Percentiles rank a stretch among this genome's conserved stretches.
phyloP scores from a whole-genome alignment of 139 green algal species.

The Tetraselmis striata region DNA sequence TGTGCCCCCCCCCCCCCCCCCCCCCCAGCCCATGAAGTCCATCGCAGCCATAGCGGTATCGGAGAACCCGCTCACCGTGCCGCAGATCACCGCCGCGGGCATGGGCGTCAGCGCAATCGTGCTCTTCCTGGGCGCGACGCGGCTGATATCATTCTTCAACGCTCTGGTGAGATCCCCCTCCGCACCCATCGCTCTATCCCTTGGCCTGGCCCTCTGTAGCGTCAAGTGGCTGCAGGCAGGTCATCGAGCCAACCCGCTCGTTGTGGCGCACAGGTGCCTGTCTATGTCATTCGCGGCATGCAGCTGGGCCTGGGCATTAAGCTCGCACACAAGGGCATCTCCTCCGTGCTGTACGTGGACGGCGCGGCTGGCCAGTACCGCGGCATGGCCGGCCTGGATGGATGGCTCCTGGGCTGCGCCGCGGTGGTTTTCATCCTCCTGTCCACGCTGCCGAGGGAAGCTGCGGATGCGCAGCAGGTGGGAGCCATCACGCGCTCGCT shows the following conservation, averaged over 20 bases:
- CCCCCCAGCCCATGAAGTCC: conserved; percentile 76
- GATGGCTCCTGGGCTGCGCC: conserved; percentile 10
- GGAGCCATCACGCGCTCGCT: too few species aligned
- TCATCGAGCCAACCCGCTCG: too few species aligned
- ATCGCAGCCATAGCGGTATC: conserved; percentile 67
- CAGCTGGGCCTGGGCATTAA: conserved; percentile 66
- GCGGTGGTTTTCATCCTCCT: background rate
- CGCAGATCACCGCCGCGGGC: conserved; percentile 52
- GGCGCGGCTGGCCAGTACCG: background rate
- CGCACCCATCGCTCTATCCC: background rate
- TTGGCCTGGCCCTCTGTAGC: too few species aligned
- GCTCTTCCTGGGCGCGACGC: conserved; percentile 46
- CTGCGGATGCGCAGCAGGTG: conserved; percentile 37
- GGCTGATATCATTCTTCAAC: conserved; percentile 45
- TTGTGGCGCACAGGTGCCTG: conserved; percentile 22
- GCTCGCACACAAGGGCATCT: conserved; percentile 50
- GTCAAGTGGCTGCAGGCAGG: too few species aligned
- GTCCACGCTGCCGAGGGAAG: background rate
- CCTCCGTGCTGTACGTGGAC: background rate
- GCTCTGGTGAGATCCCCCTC: background rate
- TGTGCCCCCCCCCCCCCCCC: conserved; percentile 1
- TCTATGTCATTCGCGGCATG: conserved; percentile 41
- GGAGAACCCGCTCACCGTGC: conserved; percentile 33
- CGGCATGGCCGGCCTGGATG: background rate
- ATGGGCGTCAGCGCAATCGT: conserved; percentile 50